phyloP scores from a whole-genome alignment of 2,329 filamentous ascomycete genomes.

The Zymoseptoria brevis region DNA sequence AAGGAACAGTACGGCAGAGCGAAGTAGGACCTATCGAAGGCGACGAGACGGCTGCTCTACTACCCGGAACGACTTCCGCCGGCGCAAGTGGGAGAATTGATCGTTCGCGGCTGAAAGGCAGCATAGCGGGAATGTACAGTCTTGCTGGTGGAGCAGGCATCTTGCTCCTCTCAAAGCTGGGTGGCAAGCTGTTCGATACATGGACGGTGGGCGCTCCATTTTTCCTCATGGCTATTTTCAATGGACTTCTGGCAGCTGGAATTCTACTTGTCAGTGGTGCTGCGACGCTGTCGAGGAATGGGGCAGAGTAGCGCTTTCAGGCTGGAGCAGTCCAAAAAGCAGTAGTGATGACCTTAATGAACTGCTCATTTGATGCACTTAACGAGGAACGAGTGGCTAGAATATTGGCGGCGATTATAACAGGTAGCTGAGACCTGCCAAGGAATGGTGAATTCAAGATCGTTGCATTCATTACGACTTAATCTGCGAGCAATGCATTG shows the following conservation, averaged over 20 bases:
- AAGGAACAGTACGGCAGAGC: constrained; percentile 10
- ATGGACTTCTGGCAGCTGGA: constrained; percentile 57
- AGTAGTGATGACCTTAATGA: background rate
- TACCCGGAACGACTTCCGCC: constrained; percentile 6
- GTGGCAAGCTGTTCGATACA: constrained; percentile 76
- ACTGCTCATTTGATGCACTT: too few relatives aligned
- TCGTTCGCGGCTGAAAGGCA: constrained; percentile 66
- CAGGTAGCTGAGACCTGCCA: too few relatives aligned
- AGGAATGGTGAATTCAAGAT: too few relatives aligned
- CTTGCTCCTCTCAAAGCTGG: constrained; percentile 80
- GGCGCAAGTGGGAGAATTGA: constrained; percentile 7
- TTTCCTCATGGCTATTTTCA: constrained; percentile 89
- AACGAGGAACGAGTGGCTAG: too few relatives aligned
- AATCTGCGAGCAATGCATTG: background rate
- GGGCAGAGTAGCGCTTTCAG: background rate
- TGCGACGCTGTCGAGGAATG: constrained; percentile 8
- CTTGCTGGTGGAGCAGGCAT: constrained; percentile 86
- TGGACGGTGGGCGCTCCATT: constrained; percentile 72
- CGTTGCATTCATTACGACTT: background rate
- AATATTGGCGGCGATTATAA: too few relatives aligned
- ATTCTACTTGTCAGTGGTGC: constrained; percentile 22
- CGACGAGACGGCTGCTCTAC: constrained; percentile 23
- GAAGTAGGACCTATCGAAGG: constrained; percentile 7
- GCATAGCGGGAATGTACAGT: constrained; percentile 89
- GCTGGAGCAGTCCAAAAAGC: background rate